These are phyloP conservation scores for Umbelopsis ramanniana DNA, from an alignment of 192 early-diverging fungal genomes.

Conservation along the genomic window DNA sequence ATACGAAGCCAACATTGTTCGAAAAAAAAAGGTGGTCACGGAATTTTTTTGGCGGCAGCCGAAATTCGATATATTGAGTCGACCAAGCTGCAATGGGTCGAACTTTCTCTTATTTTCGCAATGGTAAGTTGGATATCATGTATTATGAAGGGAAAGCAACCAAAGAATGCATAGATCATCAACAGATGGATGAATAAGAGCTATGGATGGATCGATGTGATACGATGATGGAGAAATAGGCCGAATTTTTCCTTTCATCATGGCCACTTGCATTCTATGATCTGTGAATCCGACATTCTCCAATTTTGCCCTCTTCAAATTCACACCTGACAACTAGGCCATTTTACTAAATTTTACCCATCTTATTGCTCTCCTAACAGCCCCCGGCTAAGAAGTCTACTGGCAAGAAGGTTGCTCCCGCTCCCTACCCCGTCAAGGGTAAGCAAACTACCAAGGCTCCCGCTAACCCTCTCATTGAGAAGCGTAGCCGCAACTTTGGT, in stretches of 20 bases:
- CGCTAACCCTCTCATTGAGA: constrained; percentile 92
- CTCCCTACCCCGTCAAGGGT: constrained; percentile 79
- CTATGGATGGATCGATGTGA: constrained; percentile 10
- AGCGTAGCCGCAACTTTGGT: constrained; percentile 91
- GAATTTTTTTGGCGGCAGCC: not conserved
- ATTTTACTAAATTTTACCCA: no score
- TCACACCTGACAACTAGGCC: not conserved
- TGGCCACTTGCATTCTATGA: not conserved
- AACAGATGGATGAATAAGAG: constrained; percentile 6
- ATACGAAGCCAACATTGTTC: no score
- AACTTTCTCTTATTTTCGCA: constrained; percentile 24
- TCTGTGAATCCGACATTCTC: not conserved
- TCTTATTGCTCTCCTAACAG: constrained; percentile 44
- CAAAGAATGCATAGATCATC: not conserved
- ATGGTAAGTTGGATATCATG: constrained; percentile 13
- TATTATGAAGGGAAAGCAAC: not conserved
- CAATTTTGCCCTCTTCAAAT: not conserved
- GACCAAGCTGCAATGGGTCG: not conserved
- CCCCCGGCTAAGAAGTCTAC: constrained; percentile 61
- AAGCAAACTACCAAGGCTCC: constrained; percentile 71
- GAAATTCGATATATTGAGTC: not conserved
- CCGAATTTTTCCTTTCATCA: not conserved
- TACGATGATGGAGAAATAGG: not conserved
- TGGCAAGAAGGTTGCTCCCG: constrained; percentile 91
- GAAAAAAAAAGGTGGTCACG: no score